Evolutionary conservation across 2,329 filamentous ascomycete species (phyloP), one percentile per base, ranked within the genome.

Genomic region (Didymella pomorum): DNA sequence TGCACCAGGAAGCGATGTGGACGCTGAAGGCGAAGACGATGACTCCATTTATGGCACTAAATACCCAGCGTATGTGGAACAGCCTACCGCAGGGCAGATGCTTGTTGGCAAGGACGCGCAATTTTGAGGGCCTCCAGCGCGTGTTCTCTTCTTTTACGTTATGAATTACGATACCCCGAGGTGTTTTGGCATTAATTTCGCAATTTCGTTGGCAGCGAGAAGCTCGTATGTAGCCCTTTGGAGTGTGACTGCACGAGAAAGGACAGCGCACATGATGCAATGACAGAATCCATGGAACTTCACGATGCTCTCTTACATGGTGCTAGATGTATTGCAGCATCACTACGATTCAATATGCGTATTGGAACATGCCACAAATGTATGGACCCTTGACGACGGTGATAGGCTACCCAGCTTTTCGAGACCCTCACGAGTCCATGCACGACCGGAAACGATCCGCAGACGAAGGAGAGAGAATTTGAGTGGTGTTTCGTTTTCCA

Each of bases 381-480:
- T 14, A 28, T 41, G 14, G 21, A 44, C 25, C 31, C 43, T 26
- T 11, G 4, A 10, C 18, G n/a, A 53, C 18, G n/a, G 18, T 46
- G 53, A 51, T 56, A 46, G 43, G 44, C 9, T 16, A 10, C 33
- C 44, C 25, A 26, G 8, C 18, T 23, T n/a, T 35, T 7, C 26
- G 33, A 42, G 14, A 28, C 41, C 54, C 47, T 51, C 42, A 52
- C 33, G 1, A 11, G 31, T 21, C 54, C 42, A 57, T 12, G 33
- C 12, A 23, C 41, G 18, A 3, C n/a, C 20, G 3, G 9, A 25
- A 43, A 23, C 21, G 41, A 25, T 3, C 6, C 14, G 8, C 16
- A 5, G 3, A 10, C 11, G 8, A n/a, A 43, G 23, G 23, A 42
- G 11, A 25, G 23, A 26, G 16, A 43, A 26, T n/a, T n/a, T 26